phyloP scores from a whole-genome alignment of 192 early-diverging fungal species.

The Coemansia sp. region DNA sequence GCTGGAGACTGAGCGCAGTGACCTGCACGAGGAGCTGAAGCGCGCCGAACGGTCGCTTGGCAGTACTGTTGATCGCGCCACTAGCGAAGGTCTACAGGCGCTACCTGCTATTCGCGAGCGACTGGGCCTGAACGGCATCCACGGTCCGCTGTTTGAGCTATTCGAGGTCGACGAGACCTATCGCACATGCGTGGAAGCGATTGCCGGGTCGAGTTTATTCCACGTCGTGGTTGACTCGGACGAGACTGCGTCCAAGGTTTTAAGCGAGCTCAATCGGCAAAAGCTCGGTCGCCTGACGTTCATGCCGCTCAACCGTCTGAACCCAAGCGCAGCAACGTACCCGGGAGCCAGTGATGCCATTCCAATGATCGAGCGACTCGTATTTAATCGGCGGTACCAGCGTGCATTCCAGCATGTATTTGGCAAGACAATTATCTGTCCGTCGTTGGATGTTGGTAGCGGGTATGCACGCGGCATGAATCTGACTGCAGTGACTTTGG shows the following conservation, averaged over 20 bases:
- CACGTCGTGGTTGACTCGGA: slow-evolving; percentile 97
- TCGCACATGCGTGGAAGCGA: slow-evolving; percentile 85
- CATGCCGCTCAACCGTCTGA: slow-evolving; percentile 92
- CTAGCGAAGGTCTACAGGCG: slow-evolving; percentile 75
- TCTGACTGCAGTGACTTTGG: slow-evolving; percentile 85
- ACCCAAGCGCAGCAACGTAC: slow-evolving; percentile 61
- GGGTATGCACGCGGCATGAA: slow-evolving; percentile 76
- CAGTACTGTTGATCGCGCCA: slow-evolving; percentile 81
- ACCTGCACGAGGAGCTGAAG: slow-evolving; percentile 72
- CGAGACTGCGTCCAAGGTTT: slow-evolving; percentile 76
- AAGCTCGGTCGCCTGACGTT: slow-evolving; percentile 88
- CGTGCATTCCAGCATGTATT: slow-evolving; percentile 92
- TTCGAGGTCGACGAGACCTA: slow-evolving; percentile 86
- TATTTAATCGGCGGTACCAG: slow-evolving; percentile 68
- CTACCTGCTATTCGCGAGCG: slow-evolving; percentile 70
- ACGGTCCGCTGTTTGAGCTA: slow-evolving; percentile 91
- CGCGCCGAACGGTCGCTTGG: slow-evolving; percentile 73
- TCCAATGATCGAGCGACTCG: slow-evolving; percentile 79
- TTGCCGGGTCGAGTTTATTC: slow-evolving; percentile 87
- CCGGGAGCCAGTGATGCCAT: slow-evolving; percentile 74
- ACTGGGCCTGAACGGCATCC: slow-evolving; percentile 71
- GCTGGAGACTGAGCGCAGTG: slow-evolving; percentile 65
- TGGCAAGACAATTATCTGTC: slow-evolving; percentile 87
- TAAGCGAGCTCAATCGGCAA: slow-evolving; percentile 58
- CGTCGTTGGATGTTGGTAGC: slow-evolving; percentile 77